Evolutionary conservation across 75 land plant species (phyloP), one percentile per base, ranked within the genome.

Genomic region (Ceratopteris richardii): DNA sequence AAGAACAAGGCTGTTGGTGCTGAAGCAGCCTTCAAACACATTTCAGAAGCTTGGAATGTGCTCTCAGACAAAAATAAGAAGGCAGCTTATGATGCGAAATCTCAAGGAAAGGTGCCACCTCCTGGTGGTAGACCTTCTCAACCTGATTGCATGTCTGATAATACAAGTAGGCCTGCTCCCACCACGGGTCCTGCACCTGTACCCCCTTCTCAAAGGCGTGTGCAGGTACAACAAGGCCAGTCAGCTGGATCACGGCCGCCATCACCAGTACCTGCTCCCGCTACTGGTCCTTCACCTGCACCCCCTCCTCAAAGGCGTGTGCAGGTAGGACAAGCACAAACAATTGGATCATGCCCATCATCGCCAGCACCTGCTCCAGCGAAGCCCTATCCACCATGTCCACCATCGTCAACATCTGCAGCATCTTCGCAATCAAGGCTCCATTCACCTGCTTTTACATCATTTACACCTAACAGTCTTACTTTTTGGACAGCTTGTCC

Each of bases 1-100:
- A 87, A 87, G 67, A 91, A 91, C 76, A 81, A 87, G 65, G 57
- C 78, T 20, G 57, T 76, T 11, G 97, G 97, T 19, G 91, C 91
- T 36, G 88, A 91, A 48, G 97, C 92, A 9, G 90, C 97, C 19
- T 91, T 91, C 48, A 81, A 81, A 57, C 72, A 81, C 56, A 74
- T 91, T 29, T 80, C 82, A 17, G 82, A 91, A 41, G 97, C 97
- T 0, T 91, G 83, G 79, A 73, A 63, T 19, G 64, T 84, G 29
- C 72, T 91, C 46, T 91, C 97, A 29, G 85, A 91, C 69, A 62
- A 73, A 27, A 31, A 4, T 0, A 73, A 73, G 65, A 60, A 73
- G 19, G 28, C 23, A 18, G 25, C 33, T 12, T 68, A 67, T 62
- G 76, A 73, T 56, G 44, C 31, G 29, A 44, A 31, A 40, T 46